A percentile compares a stretch with the other conserved stretches of the same genome.
phyloP scores from a whole-genome alignment of 2,329 filamentous ascomycete genomes.

The Aspergillus bombycis region DNA sequence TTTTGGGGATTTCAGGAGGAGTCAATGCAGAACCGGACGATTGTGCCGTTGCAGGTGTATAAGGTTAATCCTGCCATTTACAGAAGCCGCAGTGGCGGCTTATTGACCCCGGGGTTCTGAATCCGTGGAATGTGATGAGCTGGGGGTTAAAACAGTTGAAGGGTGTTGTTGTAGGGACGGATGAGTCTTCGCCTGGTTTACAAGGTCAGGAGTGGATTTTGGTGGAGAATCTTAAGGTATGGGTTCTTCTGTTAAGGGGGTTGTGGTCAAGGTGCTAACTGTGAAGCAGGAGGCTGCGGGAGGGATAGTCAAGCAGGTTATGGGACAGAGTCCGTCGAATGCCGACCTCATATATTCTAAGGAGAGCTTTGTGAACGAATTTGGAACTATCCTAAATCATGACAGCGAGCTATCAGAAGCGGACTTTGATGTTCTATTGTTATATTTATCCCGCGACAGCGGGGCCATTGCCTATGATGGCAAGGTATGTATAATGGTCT shows the following conservation, averaged over 20 bases:
- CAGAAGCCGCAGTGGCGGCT: slow-evolving; percentile 70
- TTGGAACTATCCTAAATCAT: slow-evolving; percentile 56
- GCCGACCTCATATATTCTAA: slow-evolving; percentile 71
- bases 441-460: slow-evolving; percentile 71
- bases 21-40: slow-evolving; percentile 67
- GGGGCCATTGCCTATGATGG: slow-evolving; percentile 52
- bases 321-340: slow-evolving; percentile 49
- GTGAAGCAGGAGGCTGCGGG: slow-evolving; percentile 54
- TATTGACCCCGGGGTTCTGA: slow-evolving; percentile 46
- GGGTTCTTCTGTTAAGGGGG: not conserved
- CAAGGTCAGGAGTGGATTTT: slow-evolving; percentile 50
- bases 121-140: slow-evolving; percentile 70
- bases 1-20: slow-evolving; percentile 56
- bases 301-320: slow-evolving; percentile 53
- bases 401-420: slow-evolving; percentile 58
- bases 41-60: slow-evolving; percentile 74
- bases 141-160: slow-evolving; percentile 78
- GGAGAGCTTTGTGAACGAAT: slow-evolving; percentile 64
- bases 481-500: slow-evolving; percentile 38
- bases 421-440: slow-evolving; percentile 72
- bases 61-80: slow-evolving; percentile 66
- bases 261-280: slow-evolving; percentile 23
- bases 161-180: slow-evolving; percentile 53
- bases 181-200: slow-evolving; percentile 37
- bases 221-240: slow-evolving; percentile 61